Conservation (phyloP, 805 yeast genomes). For the Kazachstania taianensis region DNA sequence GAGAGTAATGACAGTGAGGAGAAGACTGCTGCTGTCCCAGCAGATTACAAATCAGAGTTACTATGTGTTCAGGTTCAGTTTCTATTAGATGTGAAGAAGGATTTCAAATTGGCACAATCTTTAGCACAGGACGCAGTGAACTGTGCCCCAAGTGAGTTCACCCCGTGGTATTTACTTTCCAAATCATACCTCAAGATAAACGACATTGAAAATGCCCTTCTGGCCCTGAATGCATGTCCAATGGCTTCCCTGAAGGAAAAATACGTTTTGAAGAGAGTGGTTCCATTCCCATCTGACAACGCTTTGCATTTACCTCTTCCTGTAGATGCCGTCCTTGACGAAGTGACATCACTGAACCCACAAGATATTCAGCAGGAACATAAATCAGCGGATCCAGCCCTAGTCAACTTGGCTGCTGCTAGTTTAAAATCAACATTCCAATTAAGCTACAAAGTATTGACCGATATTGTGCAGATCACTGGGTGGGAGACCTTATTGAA, state of each 20-base stretch:
- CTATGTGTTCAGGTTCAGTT: constrained; percentile 25
- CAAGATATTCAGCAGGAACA: constrained; percentile 58
- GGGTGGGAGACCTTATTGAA: constrained; percentile 66
- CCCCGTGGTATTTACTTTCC: constrained; percentile 62
- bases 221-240: constrained; percentile 71
- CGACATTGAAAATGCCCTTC: constrained; percentile 60
- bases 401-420: constrained; percentile 57
- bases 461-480: constrained; percentile 52
- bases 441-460: constrained; percentile 48
- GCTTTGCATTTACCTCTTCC: constrained; percentile 66
- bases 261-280: constrained; percentile 49
- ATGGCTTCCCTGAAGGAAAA: constrained; percentile 63
- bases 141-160: constrained; percentile 64
- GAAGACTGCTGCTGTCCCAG: constrained; percentile 7
- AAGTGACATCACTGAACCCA: constrained; percentile 58
- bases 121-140: constrained; percentile 37
- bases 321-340: constrained; percentile 58
- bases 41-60: constrained; percentile 24
- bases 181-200: constrained; percentile 51
- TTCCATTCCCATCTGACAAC: constrained; percentile 31
- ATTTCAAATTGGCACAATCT: constrained; percentile 18
- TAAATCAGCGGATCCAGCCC: constrained; percentile 48
- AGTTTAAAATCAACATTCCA: constrained; percentile 51
- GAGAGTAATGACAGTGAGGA: constrained; percentile 1
- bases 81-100: constrained; percentile 19